Percentiles rank a stretch among this genome's conserved stretches.
phyloP scores from a whole-genome alignment of 1,284 basidiomycete species.

The Tylopilus sp. region DNA sequence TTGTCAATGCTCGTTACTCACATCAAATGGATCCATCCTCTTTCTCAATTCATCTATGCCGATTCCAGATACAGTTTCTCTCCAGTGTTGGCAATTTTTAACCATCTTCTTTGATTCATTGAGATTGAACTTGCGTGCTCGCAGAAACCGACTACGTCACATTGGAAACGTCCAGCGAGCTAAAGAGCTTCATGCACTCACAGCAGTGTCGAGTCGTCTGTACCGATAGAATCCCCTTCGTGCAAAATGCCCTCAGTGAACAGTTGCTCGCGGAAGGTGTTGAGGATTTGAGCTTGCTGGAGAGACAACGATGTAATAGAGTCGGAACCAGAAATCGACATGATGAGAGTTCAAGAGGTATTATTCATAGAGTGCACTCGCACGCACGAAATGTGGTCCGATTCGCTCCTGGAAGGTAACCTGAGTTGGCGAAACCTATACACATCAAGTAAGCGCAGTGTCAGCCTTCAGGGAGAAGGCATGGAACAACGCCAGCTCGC shows the following conservation, averaged over 20 bases:
- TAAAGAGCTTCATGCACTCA: slow-evolving; percentile 30
- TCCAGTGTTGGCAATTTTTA: slow-evolving; percentile 58
- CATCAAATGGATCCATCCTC: slow-evolving; percentile 60
- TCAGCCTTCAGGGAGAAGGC: too few species aligned
- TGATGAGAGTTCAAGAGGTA: slow-evolving; percentile 13
- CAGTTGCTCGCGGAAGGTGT: slow-evolving; percentile 48
- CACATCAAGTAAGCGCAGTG: neutral
- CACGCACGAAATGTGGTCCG: neutral
- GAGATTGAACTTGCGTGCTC: slow-evolving; percentile 60
- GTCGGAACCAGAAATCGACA: slow-evolving; percentile 11
- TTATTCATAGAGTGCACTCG: neutral
- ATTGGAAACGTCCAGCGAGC: neutral
- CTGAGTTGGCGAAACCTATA: neutral
- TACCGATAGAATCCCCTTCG: slow-evolving; percentile 63
- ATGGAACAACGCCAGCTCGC: too few species aligned
- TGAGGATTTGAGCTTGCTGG: slow-evolving; percentile 23
- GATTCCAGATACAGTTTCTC: slow-evolving; percentile 51
- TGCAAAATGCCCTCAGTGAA: slow-evolving; percentile 52
- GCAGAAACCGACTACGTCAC: slow-evolving; percentile 60
- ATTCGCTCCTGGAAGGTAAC: neutral
- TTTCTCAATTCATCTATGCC: slow-evolving; percentile 60
- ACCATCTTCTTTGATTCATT: slow-evolving; percentile 58
- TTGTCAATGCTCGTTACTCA: slow-evolving; percentile 32
- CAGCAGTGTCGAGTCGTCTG: slow-evolving; percentile 63
- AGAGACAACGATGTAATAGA: slow-evolving; percentile 13